Percentiles rank a stretch among this genome's conserved stretches.
Evolutionary conservation across 139 green algal genomes (phyloP).

Genomic region (Coccomyxa sp.): DNA sequence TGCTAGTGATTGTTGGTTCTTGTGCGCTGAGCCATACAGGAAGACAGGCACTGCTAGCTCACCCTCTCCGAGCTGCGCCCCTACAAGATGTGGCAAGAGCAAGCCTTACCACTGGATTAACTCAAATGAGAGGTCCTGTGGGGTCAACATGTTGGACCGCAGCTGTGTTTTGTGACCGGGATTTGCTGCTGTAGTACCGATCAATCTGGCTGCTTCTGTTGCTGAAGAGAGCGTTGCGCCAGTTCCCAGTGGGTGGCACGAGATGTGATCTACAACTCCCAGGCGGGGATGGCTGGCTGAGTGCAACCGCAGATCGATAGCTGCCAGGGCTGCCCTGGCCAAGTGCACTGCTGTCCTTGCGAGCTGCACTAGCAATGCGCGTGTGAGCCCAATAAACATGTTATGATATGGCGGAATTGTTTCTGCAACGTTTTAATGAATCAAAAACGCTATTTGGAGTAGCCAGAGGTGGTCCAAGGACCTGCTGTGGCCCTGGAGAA

Average conservation of each 20-base stretch:
- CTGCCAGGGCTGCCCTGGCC: constrained; percentile 50
- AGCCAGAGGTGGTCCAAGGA: background rate
- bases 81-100: background rate
- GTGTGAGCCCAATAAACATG: too few species aligned
- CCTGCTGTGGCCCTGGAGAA: background rate
- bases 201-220: background rate
- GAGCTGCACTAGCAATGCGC: constrained; percentile 26
- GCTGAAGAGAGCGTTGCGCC: background rate
- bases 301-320: constrained; percentile 64
- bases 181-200: background rate
- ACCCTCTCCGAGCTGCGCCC: constrained; percentile 5
- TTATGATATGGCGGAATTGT: too few species aligned
- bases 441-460: background rate
- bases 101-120: too few species aligned
- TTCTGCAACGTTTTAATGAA: too few species aligned
- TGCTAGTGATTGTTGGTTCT: constrained; percentile 31
- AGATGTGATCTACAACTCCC: constrained; percentile 74
- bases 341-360: constrained; percentile 25
- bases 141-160: too few species aligned
- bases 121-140: too few species aligned
- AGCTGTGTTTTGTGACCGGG: too few species aligned
- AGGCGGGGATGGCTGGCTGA: constrained; percentile 66
- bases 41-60: constrained; percentile 45
- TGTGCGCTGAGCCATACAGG: constrained; percentile 59
- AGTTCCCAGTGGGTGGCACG: constrained; percentile 54